phyloP scores from a whole-genome alignment of 2,329 filamentous ascomycete genomes.

The Tympanopsis confertula region DNA sequence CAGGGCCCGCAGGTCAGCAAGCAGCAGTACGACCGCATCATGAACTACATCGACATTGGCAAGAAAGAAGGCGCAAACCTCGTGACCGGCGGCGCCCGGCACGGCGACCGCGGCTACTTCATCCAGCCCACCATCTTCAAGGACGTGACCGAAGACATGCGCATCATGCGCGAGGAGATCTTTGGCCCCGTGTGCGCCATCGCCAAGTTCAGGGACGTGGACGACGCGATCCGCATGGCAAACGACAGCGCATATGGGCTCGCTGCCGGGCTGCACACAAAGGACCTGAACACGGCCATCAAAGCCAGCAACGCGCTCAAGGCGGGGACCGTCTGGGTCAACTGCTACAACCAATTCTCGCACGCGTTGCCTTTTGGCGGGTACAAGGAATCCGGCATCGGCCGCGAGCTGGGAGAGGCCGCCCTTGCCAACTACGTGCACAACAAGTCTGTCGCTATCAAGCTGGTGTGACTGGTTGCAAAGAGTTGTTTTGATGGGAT shows the following conservation, averaged over 20 bases:
- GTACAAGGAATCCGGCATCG: conserved; percentile 69
- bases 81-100: conserved; percentile 36
- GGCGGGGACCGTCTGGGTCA: conserved; percentile 19
- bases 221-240: conserved; percentile 12
- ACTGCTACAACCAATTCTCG: conserved; percentile 9
- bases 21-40: conserved; percentile 29
- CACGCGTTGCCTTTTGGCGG: conserved; percentile 49
- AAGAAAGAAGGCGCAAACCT: conserved; percentile 44
- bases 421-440: conserved; percentile 58
- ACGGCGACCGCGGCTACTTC: conserved; percentile 11
- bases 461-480: too few species aligned
- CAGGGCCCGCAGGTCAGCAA: conserved; percentile 48
- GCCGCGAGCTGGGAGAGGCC: conserved; percentile 62
- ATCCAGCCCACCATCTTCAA: conserved; percentile 14
- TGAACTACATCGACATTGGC: background rate
- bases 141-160: conserved; percentile 10
- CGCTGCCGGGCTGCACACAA: conserved; percentile 15
- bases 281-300: conserved; percentile 14
- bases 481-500: too few species aligned
- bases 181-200: conserved; percentile 29
- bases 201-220: conserved; percentile 18
- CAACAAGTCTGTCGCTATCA: conserved; percentile 53
- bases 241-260: conserved; percentile 17
- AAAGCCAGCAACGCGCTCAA: conserved; percentile 17
- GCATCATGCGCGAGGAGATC: conserved; percentile 23